phyloP scores from a whole-genome alignment of 2,329 filamentous ascomycete species.

The Diplodia mutila region DNA sequence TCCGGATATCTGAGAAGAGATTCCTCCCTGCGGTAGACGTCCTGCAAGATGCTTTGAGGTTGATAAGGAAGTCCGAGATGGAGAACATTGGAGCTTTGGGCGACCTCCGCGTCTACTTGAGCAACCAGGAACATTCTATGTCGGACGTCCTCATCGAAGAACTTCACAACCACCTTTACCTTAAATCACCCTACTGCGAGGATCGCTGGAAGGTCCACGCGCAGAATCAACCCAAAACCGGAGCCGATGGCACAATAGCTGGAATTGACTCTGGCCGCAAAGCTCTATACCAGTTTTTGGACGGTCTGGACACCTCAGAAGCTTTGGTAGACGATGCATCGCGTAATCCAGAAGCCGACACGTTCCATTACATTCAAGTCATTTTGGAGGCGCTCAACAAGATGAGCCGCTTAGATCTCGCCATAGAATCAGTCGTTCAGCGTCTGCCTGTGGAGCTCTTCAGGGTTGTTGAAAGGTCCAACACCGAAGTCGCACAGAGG shows the following conservation, averaged over 20 bases:
- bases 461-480: slow-evolving; percentile 90
- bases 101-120: slow-evolving; percentile 84
- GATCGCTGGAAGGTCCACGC: slow-evolving; percentile 88
- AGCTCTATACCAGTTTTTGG: slow-evolving; percentile 60
- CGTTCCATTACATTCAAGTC: slow-evolving; percentile 88
- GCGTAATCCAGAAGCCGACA: slow-evolving; percentile 93
- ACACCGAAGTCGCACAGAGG: slow-evolving; percentile 88
- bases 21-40: slow-evolving; percentile 93
- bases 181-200: slow-evolving; percentile 97
- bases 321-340: slow-evolving; percentile 80
- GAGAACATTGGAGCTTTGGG: slow-evolving; percentile 87
- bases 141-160: slow-evolving; percentile 98
- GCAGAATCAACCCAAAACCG: slow-evolving; percentile 62
- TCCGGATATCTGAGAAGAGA: slow-evolving; percentile 92
- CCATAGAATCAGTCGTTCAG: slow-evolving; percentile 89
- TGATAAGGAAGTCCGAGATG: slow-evolving; percentile 83
- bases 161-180: slow-evolving; percentile 92
- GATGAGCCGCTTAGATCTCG: slow-evolving; percentile 80
- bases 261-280: slow-evolving; percentile 52
- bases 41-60: slow-evolving; percentile 81
- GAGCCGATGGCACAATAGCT: slow-evolving; percentile 38
- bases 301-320: slow-evolving; percentile 58
- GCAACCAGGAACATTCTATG: slow-evolving; percentile 88
- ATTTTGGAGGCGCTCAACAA: slow-evolving; percentile 89
- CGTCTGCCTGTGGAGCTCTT: slow-evolving; percentile 92